A percentile compares a stretch with the other conserved stretches of the same genome.
These are phyloP conservation scores for Coemansia sp. DNA, from an alignment of 192 early-diverging fungal species.

Conservation along the genomic window DNA sequence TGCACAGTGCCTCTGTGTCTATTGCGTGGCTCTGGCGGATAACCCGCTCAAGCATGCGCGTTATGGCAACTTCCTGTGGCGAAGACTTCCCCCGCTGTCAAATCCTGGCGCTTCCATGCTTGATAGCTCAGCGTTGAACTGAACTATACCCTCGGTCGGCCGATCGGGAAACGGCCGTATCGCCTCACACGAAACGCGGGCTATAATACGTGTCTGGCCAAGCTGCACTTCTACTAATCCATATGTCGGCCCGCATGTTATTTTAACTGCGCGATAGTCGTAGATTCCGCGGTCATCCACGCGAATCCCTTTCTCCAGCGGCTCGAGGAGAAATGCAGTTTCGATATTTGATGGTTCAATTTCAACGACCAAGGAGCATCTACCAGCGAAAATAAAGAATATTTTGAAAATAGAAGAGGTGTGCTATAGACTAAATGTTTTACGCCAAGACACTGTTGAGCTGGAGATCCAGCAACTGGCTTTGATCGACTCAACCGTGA, in stretches of 20 bases:
- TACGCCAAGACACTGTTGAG: too few relatives aligned
- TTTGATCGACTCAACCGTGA: too few relatives aligned
- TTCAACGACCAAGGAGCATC: conserved; percentile 37
- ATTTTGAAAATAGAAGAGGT: not conserved
- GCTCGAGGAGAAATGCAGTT: conserved; percentile 68
- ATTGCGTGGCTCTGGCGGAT: conserved; percentile 80
- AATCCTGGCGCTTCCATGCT: conserved; percentile 79
- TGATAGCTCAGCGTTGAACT: conserved; percentile 85
- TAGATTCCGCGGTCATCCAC: conserved; percentile 76
- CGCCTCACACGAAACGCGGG: conserved; percentile 69
- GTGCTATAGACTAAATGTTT: not conserved
- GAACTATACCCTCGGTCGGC: conserved; percentile 83
- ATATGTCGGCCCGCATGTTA: conserved; percentile 66
- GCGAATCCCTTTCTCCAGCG: conserved; percentile 67
- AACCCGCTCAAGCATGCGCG: conserved; percentile 85
- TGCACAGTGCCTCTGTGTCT: conserved; percentile 96
- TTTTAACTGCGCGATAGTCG: conserved; percentile 68
- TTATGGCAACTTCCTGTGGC: conserved; percentile 82
- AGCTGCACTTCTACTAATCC: conserved; percentile 78
- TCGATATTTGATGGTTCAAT: conserved; percentile 71
- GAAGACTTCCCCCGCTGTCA: conserved; percentile 63
- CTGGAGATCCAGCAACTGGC: too few relatives aligned
- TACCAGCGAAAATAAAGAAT: not conserved
- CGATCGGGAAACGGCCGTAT: conserved; percentile 68
- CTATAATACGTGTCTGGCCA: conserved; percentile 79